Evolutionary conservation across 768 basidiomycete species (phyloP).

Genomic region (Leucosporidium creatinivorum): DNA sequence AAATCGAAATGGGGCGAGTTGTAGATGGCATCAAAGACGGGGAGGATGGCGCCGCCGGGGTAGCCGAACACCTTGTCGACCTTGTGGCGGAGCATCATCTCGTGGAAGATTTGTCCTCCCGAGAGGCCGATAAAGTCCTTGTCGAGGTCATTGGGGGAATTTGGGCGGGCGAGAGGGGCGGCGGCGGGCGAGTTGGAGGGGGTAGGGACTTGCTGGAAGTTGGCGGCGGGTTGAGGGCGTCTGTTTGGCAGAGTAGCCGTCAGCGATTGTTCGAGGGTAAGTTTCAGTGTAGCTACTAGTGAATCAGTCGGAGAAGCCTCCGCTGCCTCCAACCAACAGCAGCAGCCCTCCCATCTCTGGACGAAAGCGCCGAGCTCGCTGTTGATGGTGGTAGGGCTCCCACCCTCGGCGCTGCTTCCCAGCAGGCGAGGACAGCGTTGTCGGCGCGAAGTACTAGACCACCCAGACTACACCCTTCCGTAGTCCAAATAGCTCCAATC

Average conservation of each 20-base stretch:
- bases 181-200: constrained; percentile 7
- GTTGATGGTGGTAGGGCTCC: not conserved
- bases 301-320: not conserved
- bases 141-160: constrained; percentile 46
- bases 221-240: constrained; percentile 22
- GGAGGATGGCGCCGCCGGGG: constrained; percentile 86
- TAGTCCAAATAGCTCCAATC: too few relatives aligned
- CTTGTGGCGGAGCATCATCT: constrained; percentile 96
- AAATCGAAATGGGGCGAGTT: constrained; percentile 92
- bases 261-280: not conserved
- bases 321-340: not conserved
- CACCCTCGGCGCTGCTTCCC: not conserved
- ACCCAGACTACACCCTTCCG: too few relatives aligned
- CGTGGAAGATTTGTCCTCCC: constrained; percentile 96
- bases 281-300: too few relatives aligned
- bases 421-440: too few relatives aligned
- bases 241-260: not conserved
- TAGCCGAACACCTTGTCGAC: constrained; percentile 98
- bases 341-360: not conserved
- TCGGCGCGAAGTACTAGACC: too few relatives aligned
- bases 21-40: constrained; percentile 99
- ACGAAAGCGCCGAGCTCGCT: not conserved
- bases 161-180: constrained; percentile 7
- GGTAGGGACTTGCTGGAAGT: constrained; percentile 21
- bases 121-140: constrained; percentile 86